Evolutionary conservation across 768 basidiomycete species (phyloP).

Genomic region (Phlegmacium glaucopus): DNA sequence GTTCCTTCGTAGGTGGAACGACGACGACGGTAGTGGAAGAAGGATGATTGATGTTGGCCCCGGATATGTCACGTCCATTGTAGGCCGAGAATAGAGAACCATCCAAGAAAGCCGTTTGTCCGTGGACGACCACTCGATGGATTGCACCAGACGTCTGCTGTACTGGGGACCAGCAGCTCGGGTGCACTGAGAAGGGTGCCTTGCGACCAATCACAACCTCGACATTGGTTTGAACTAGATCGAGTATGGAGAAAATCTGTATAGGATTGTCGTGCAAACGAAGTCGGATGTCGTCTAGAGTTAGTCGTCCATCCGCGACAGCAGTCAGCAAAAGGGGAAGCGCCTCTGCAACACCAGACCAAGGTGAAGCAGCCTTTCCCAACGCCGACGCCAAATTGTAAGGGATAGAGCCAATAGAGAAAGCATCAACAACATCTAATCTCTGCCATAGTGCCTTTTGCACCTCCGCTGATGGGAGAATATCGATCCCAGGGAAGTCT

Average conservation of each 20-base stretch:
- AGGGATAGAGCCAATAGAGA: constrained; percentile 86
- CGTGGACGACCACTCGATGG: constrained; percentile 89
- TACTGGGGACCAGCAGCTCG: constrained; percentile 80
- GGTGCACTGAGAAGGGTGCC: constrained; percentile 47
- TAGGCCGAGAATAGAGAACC: constrained; percentile 62
- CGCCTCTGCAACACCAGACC: constrained; percentile 84
- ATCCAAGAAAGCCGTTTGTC: constrained; percentile 86
- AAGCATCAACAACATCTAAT: constrained; percentile 80
- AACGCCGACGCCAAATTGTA: constrained; percentile 68
- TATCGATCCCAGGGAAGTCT: constrained; percentile 60
- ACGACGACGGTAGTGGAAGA: constrained; percentile 3
- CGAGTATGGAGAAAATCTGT: constrained; percentile 86
- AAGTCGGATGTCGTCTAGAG: constrained; percentile 76
- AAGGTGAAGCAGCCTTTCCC: constrained; percentile 56
- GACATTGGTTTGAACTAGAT: constrained; percentile 82
- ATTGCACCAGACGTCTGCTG: constrained; percentile 64
- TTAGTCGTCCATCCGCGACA: constrained; percentile 73
- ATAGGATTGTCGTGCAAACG: constrained; percentile 91
- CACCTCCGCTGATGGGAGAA: constrained; percentile 71
- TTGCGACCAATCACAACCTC: constrained; percentile 89
- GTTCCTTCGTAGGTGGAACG: constrained; percentile 30
- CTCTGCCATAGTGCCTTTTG: constrained; percentile 86
- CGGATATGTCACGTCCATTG: constrained; percentile 72
- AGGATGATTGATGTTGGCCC: constrained; percentile 38
- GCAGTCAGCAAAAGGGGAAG: constrained; percentile 87